Evolutionary conservation across 192 early-diverging fungal species (phyloP).

Genomic region (Umbelopsis vinacea): DNA sequence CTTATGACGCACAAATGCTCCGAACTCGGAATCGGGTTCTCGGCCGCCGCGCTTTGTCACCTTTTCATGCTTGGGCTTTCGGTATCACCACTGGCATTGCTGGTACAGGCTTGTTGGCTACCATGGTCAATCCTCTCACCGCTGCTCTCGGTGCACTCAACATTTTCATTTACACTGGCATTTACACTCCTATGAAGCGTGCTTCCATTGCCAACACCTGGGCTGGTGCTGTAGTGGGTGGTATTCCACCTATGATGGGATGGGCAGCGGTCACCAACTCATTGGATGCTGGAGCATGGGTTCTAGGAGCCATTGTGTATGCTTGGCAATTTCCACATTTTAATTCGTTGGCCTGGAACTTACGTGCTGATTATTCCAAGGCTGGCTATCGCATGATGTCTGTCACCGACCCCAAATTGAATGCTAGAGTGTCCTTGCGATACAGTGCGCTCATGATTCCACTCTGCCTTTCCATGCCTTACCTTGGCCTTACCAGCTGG

Average conservation of each 20-base stretch:
- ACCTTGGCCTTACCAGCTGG: slow-evolving; percentile 75
- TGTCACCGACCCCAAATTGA: slow-evolving; percentile 84
- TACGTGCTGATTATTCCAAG: slow-evolving; percentile 93
- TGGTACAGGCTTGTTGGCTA: slow-evolving; percentile 67
- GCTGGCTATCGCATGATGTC: slow-evolving; percentile 98
- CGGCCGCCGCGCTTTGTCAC: slow-evolving; percentile 77
- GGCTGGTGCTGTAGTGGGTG: slow-evolving; percentile 93
- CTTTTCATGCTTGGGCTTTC: slow-evolving; percentile 77
- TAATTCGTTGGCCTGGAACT: slow-evolving; percentile 90
- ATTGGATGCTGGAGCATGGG: slow-evolving; percentile 76
- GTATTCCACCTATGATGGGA: slow-evolving; percentile 98
- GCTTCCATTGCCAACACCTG: slow-evolving; percentile 93
- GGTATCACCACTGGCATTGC: slow-evolving; percentile 68
- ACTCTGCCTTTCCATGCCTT: slow-evolving; percentile 57
- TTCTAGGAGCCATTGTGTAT: slow-evolving; percentile 83
- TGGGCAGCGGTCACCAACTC: slow-evolving; percentile 88
- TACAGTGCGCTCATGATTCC: slow-evolving; percentile 81
- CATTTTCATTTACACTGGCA: slow-evolving; percentile 84
- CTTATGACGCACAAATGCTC: slow-evolving; percentile 97
- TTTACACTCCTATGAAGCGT: slow-evolving; percentile 97
- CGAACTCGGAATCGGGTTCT: slow-evolving; percentile 88
- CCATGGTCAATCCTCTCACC: slow-evolving; percentile 87
- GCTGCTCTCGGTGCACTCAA: slow-evolving; percentile 83
- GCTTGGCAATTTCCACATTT: slow-evolving; percentile 99
- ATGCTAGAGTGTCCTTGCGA: slow-evolving; percentile 85